Evolutionary conservation across 805 yeast species (phyloP), one percentile per base, ranked within the genome.

Genomic region (Suhomyces xylopsoci): DNA sequence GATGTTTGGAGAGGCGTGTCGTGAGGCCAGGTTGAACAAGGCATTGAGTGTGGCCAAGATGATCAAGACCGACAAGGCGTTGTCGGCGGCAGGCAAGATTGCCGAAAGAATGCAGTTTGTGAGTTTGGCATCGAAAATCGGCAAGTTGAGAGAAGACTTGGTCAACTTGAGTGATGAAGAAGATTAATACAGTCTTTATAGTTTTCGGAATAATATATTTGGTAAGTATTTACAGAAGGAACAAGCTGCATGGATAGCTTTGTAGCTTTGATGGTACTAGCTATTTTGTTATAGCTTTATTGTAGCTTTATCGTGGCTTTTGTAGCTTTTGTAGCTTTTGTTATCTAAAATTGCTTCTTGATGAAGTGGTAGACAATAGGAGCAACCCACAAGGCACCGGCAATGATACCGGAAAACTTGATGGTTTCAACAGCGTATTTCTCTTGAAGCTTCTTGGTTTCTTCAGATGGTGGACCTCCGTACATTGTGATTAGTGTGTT

Each of bases 21-120:
- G 82, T 17, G 87, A 84, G 20, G 80, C 83, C 42, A 81, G 84
- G 51, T 66, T 80, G 41, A 79, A 79, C 50, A 86, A 85, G 66
- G 94, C 96, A 1, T 74, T 83, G 55, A 84, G 87, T 32, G 66
- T 94, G 26, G 91, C 83, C 7, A 79, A 77, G 55, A 82, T 87
- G 62, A 74, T 93, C 59, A 82, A 83, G 59, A 87, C 84, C 58
- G 93, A 88, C 55, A 84, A 87, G 58, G 96, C 96, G 2, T 71
- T 92, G 56, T 79, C 78, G 51, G 97, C 97, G 0, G 97, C 97
- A 1, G 74, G 82, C 12, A 87, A 87, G 68, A 88, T 93, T 51
- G 90, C 97, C 0, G 88, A 88, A 62, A 79, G 97, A 53, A 68
- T 71, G 58, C 74, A 68, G 51, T 73, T 66, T 48, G 52, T 61